Evolutionary conservation across 768 basidiomycete genomes (phyloP), one percentile per base, ranked within the genome.

Genomic region (Agrocybe chaxingu): DNA sequence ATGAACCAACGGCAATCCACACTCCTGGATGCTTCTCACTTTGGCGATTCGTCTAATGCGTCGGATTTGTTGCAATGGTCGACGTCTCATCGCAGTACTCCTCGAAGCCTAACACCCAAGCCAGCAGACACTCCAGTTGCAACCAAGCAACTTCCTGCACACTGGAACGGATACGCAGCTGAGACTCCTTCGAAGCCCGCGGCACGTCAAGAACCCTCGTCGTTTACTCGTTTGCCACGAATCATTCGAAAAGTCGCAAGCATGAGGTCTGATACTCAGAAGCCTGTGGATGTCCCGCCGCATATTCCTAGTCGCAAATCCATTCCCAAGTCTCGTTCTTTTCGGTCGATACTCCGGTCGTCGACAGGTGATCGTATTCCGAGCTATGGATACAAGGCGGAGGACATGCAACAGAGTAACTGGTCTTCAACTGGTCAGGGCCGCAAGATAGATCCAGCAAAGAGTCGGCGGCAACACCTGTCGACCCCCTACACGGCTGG

Each of bases 171-270:
- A 34, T 12, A 13, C 36, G 4, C 9, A 8, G 11, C 11, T 30
- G 43, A 49, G 29, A 8, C 19, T 34, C 4, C 19, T 4, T n/a
- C 37, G 16, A 7, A 18, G 8, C 24, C 24, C 24, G 24, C 24
- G 2, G 58, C 52, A 35, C 47, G 31, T 33, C 56, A 42, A 29
- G 47, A 31, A n/a, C 24, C 32, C 18, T 16, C 39, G n/a, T 32
- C 44, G 19, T 43, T 33, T 37, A 36, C 46, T 24, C 53, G 62
- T 24, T 60, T 64, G 41, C 67, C 66, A n/a, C 64, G 58, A 33
- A 64, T 67, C 31, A 68, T 71, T 45, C 63, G 70, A 24, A 71
- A 71, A 46, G 67, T 69, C n/a, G 67, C 66, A 3, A 71, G 69
- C 48, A 68, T 70, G 68, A 63, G 62, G 56, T 58, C 59, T 13